phyloP scores from a whole-genome alignment of 306 rosid species.

The Erythrophleum fordii region DNA sequence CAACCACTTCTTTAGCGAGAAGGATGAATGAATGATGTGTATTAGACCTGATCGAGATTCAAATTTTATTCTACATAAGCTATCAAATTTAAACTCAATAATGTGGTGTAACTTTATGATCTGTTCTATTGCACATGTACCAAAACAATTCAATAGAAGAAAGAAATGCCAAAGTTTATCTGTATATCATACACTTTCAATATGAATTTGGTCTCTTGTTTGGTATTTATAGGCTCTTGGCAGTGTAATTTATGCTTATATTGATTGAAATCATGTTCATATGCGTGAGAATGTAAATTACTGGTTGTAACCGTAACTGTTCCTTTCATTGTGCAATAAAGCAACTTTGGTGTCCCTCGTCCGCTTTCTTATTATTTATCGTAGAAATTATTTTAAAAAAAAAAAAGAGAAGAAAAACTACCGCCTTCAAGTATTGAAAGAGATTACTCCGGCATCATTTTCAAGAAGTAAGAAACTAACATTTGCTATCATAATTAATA shows the following conservation, averaged over 20 bases:
- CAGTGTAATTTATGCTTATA: neutral
- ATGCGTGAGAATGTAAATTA: neutral
- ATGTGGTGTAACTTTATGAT: neutral
- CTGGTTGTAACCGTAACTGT: neutral
- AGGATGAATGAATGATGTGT: constrained; percentile 46
- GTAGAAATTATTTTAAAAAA: too few species aligned
- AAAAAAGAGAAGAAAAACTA: too few species aligned
- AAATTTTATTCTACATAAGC: neutral
- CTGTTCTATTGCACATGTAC: neutral
- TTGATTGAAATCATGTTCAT: neutral
- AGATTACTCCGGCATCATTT: too few species aligned
- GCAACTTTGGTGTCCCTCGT: too few species aligned
- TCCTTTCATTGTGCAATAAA: neutral
- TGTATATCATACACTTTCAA: too few species aligned
- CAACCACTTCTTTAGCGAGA: constrained; percentile 70
- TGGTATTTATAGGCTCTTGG: neutral
- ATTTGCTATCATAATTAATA: too few species aligned
- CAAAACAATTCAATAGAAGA: neutral
- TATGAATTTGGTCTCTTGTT: neutral
- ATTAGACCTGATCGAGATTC: neutral
- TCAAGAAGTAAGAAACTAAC: too few species aligned
- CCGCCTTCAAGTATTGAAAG: too few species aligned
- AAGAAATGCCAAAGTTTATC: neutral
- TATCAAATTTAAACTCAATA: neutral
- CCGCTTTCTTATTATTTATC: too few species aligned